Percentiles rank a stretch among this genome's conserved stretches.
phyloP scores from a whole-genome alignment of 2,329 filamentous ascomycete genomes.

The Graphilbum fragrans region DNA sequence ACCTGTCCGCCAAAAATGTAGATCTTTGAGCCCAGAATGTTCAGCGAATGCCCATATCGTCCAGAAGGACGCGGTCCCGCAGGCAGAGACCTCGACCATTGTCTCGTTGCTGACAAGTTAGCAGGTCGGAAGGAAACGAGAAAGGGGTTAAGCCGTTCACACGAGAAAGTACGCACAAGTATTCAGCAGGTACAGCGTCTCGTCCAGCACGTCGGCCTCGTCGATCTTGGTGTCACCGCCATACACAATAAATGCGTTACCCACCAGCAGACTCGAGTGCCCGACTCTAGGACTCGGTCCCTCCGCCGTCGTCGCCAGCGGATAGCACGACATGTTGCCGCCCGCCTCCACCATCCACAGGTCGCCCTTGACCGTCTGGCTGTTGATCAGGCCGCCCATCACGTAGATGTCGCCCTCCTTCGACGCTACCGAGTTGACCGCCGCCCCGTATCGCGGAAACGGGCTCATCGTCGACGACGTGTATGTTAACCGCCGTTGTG shows the following conservation, averaged over 20 bases:
- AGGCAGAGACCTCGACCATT: constrained; percentile 92
- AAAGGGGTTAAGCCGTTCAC: background rate
- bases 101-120: constrained; percentile 62
- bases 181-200: constrained; percentile 92
- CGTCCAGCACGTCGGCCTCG: constrained; percentile 80
- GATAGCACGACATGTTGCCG: constrained; percentile 79
- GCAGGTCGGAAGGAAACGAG: background rate
- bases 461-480: constrained; percentile 71
- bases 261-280: constrained; percentile 85
- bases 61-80: constrained; percentile 76
- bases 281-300: constrained; percentile 91
- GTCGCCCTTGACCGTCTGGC: constrained; percentile 91
- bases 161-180: constrained; percentile 56
- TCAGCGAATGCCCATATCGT: constrained; percentile 90
- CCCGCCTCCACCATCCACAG: constrained; percentile 95
- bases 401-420: constrained; percentile 97
- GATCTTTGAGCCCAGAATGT: constrained; percentile 92
- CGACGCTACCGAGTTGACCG: constrained; percentile 82
- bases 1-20: constrained; percentile 97
- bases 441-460: constrained; percentile 93
- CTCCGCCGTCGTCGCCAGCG: constrained; percentile 81
- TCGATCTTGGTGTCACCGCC: constrained; percentile 97
- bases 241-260: constrained; percentile 98
- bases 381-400: constrained; percentile 94
- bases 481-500: constrained; percentile 77